Base-by-base conservation (phyloP, 164 flowering plant genomes). In the Umbellularia californica region DNA sequence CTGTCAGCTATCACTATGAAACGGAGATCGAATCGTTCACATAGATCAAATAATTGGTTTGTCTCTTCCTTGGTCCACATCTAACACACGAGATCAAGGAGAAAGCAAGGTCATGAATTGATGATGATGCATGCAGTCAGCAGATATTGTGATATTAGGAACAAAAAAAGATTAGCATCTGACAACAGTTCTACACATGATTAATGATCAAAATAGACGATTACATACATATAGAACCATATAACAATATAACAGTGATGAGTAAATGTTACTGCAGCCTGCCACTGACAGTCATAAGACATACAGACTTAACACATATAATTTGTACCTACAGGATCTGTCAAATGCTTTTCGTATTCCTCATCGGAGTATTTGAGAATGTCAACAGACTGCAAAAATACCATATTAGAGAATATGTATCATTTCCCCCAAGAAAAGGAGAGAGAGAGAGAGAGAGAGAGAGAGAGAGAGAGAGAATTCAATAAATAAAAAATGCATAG, bases 11-110 rank as follows among this genome's bases (percentile, higher is more conserved):
- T 85, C 20, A 96, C 84, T 77, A 89, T 77, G 79, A 96, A 96
- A 47, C 98, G 97, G 72, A 96, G 97, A 86, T 96, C 98, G 78
- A 88, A 94, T 69, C 81, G 83, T 67, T 91, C 90, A 79, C 97
- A 96, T 84, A 96, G 70, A 50, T 92, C 95, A 89, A 96, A 94
- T 76, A 96, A 79, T 72, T 86, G 90, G 84, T 92, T 97, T 52
- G 98, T 96, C 87, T 96, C 99, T 81, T 94, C 94, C 83, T 86
- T 95, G 69, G 93, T 90, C 98, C 99, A 95, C 74, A 68, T 74
- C 99, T 95, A 71, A 70, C 62, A 19, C 73, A 5, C 51, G 51
- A 68, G 10, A 68, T 41, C 47, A 62, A 33, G 2, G 64, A 73
- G 69, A 30, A 67, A 30, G 47, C 28, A 30, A 64, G 17, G 28